Percentiles rank a stretch among this genome's conserved stretches.
Evolutionary conservation across 345 rosid species (phyloP).

Genomic region (Citrus medica): DNA sequence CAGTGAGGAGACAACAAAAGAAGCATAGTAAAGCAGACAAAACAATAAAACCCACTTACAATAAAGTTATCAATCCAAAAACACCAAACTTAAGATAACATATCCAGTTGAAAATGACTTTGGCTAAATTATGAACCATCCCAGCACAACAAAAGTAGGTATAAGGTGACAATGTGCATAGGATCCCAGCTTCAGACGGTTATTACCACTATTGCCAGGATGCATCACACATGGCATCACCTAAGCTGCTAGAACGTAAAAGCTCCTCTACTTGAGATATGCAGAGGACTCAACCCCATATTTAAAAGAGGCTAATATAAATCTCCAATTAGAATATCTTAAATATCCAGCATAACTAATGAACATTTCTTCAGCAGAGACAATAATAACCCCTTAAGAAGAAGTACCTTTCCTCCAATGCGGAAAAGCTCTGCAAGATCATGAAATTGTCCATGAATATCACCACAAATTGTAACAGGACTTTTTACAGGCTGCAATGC

Average conservation of each 20-base stretch:
- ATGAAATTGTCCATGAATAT: conserved; percentile 96
- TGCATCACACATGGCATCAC: neutral
- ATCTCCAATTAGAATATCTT: neutral
- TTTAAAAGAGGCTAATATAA: neutral
- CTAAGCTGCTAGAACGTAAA: neutral
- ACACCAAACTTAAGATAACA: neutral
- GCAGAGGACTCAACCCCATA: neutral
- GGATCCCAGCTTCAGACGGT: neutral
- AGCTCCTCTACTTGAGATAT: neutral
- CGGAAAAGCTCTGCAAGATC: conserved; percentile 99
- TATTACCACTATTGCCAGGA: neutral
- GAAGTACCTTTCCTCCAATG: conserved; percentile 85
- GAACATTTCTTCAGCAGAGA: neutral
- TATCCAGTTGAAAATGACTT: too few species aligned
- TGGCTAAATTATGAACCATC: neutral
- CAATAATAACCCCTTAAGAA: conserved; percentile 1
- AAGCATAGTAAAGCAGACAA: neutral
- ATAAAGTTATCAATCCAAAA: neutral
- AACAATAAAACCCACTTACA: neutral
- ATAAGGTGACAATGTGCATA: neutral
- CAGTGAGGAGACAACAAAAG: neutral
- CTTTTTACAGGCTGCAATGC: conserved; percentile 79
- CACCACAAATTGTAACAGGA: conserved; percentile 96
- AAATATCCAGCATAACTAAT: neutral
- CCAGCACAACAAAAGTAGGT: neutral